Evolutionary conservation across 208 protist genomes (phyloP), one percentile per base, ranked within the genome.

Genomic region (Wallacemonas rigidus): DNA sequence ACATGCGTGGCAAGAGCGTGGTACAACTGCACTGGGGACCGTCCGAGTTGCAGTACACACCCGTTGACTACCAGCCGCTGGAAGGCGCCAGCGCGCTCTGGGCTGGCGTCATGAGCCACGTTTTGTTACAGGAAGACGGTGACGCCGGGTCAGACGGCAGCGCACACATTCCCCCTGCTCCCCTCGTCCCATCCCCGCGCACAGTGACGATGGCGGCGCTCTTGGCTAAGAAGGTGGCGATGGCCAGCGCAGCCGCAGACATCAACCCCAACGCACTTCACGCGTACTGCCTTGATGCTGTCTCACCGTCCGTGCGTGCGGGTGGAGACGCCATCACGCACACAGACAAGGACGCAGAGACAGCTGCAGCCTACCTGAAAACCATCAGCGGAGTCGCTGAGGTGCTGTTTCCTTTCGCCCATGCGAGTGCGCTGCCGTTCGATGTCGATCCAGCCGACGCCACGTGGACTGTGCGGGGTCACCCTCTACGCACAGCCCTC

Each of bases 21-120:
- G 73, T 82, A 1, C 56, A 74, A 2, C 76, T 89, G 56, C 68
- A 75, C 12, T 95, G 85, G 80, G 76, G 83, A 54, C 73, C 78
- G 38, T 76, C 86, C 45, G 90, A 93, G 50, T 63, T 92, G 45
- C 81, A 78, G 36, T 89, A 88, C 76, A 76, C 71, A 11, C 90
- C 90, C 1, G 36, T 11, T 2, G 82, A 53, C 17, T 87, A 81
- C 69, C 70, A 75, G 26, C 60, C 90, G 9, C 68, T 95, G 26
- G 77, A 85, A 11, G 88, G 77, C 35, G 39, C 70, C 2, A 41
- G 63, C 26, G 75, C 76, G 11, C 47, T 88, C 12, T 60, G 57
- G 15, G 9, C 67, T 2, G 86, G 74, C 4, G n/a, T 90, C 7
- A 63, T 81, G 36, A 74, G 86, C 38, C 43, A 83, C 69, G 41